Percentiles rank a stretch among this genome's conserved stretches.
phyloP scores from a whole-genome alignment of 176 grass and related monocot genomes.

The barley (Hordeum vulgare) region MorexV3_pseudomolecules_assembly NC_058518.1:91429913-91430412 shows the following conservation, averaged over 20 bases:
- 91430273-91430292: background rate
- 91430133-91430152: slow-evolving; percentile 5
- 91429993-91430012: slow-evolving; percentile 29
- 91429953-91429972: slow-evolving; percentile 47
- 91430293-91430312: no score
- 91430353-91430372: no score
- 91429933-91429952: slow-evolving; percentile 37
- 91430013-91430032: slow-evolving; percentile 42
- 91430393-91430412: no score
- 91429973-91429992: slow-evolving; percentile 66
- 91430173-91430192: background rate
- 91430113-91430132: slow-evolving; percentile 43
- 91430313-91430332: no score
- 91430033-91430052: background rate
- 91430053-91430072: background rate
- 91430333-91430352: no score
- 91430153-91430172: slow-evolving; percentile 28
- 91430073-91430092: background rate
- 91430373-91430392: no score
- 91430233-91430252: background rate
- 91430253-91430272: background rate
- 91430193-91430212: slow-evolving; percentile 35
- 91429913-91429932: background rate
- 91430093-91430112: background rate
- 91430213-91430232: background rate